Evolutionary conservation across 164 flowering plant genomes (phyloP).

Genomic region (Litsea cubeba): DNA sequence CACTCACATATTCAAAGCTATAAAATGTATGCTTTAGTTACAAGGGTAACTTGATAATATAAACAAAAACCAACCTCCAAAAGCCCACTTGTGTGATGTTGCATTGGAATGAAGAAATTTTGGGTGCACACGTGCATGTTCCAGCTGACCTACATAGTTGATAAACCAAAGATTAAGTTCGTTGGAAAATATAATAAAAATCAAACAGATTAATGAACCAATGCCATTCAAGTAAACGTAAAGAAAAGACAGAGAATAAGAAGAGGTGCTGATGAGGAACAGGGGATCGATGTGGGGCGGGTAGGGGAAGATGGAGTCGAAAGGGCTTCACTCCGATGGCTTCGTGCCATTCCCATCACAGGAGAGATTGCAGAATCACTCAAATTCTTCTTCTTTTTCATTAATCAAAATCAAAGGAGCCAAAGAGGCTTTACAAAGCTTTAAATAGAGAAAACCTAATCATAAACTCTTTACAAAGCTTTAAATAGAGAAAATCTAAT

Average conservation of each 20-base stretch:
- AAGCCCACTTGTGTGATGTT: constrained; percentile 93
- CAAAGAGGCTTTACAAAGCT: too few species aligned
- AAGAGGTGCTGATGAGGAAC: neutral
- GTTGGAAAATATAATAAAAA: too few species aligned
- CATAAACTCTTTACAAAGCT: too few species aligned
- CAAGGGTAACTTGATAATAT: neutral
- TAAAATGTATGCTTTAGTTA: neutral
- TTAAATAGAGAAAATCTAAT: too few species aligned
- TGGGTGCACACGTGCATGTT: constrained; percentile 85
- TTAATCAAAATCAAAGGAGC: neutral
- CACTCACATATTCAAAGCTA: too few species aligned
- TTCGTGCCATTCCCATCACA: too few species aligned
- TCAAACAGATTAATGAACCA: neutral
- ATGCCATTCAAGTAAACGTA: neutral
- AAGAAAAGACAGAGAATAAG: neutral
- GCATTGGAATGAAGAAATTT: constrained; percentile 94
- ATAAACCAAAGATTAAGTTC: neutral
- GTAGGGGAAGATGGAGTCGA: too few species aligned
- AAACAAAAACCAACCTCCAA: constrained; percentile 58
- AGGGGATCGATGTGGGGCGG: too few species aligned
- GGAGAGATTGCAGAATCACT: too few species aligned
- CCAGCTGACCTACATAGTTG: constrained; percentile 43
- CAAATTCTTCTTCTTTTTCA: neutral
- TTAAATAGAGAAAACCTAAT: too few species aligned
- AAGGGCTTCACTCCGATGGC: too few species aligned